These are phyloP conservation scores for Tilletia indica DNA, from an alignment of 1,284 basidiomycete species.

Conservation along the genomic window DNA sequence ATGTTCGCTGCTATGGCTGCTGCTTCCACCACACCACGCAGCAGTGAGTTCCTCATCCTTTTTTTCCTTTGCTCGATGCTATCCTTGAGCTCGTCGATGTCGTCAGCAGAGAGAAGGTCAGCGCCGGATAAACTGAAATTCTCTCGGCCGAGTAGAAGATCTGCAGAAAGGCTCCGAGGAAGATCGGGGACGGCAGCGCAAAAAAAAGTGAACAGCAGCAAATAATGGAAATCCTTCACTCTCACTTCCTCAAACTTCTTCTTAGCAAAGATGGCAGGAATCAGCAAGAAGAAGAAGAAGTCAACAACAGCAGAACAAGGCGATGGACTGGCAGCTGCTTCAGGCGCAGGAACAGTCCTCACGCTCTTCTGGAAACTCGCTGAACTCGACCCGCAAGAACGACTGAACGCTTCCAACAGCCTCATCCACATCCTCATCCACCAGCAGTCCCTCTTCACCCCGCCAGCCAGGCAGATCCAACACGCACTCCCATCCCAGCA, in stretches of 20 bases:
- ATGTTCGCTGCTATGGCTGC: slow-evolving; percentile 11
- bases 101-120: too few relatives aligned
- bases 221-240: too few relatives aligned
- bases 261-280: neutral
- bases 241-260: too few relatives aligned
- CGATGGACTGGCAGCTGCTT: neutral
- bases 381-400: slow-evolving; percentile 73
- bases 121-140: too few relatives aligned
- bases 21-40: neutral
- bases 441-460: slow-evolving; percentile 32
- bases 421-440: slow-evolving; percentile 68
- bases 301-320: neutral
- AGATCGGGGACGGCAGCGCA: neutral
- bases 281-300: neutral
- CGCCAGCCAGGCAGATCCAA: slow-evolving; percentile 36
- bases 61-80: neutral
- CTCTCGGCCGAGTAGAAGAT: slow-evolving; percentile 1
- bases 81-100: too few relatives aligned
- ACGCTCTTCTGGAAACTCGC: slow-evolving; percentile 86
- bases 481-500: slow-evolving; percentile 13
- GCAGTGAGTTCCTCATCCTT: slow-evolving; percentile 3
- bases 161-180: neutral
- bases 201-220: neutral
- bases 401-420: slow-evolving; percentile 80
- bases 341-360: slow-evolving; percentile 11